A percentile compares a stretch with the other conserved stretches of the same genome.
Evolutionary conservation across 495 filamentous ascomycete genomes (phyloP).

Genomic region (Apodospora peruviana): DNA sequence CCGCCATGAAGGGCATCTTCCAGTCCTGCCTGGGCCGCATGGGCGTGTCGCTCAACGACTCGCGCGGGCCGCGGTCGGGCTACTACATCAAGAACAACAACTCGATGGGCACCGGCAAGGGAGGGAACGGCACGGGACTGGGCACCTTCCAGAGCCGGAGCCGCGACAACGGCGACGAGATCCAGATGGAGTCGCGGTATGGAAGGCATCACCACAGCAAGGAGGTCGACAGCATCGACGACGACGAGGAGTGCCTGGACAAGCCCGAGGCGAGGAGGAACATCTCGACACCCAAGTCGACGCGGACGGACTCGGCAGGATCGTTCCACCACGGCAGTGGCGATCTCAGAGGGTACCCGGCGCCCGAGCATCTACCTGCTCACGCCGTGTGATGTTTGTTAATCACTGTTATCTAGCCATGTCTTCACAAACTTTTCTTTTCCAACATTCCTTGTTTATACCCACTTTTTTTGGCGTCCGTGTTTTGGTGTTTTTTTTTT

Average conservation of each 20-base stretch:
- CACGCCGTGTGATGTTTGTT: slow-evolving; percentile 4
- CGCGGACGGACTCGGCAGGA: background rate
- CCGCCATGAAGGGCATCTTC: slow-evolving; percentile 18
- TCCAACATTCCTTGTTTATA: no score
- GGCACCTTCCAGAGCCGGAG: background rate
- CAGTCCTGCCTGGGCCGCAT: slow-evolving; percentile 10
- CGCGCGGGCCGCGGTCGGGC: slow-evolving; percentile 3
- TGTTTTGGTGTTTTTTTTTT: no score
- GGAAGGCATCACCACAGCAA: background rate
- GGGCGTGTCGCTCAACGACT: slow-evolving; percentile 16
- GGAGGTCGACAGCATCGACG: slow-evolving; percentile 4
- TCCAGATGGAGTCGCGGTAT: background rate
- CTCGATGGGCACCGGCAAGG: background rate
- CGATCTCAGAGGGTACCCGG: background rate
- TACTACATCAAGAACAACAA: slow-evolving; percentile 6
- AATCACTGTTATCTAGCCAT: no score
- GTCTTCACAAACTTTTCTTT: no score
- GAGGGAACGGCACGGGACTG: background rate
- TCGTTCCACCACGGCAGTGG: background rate
- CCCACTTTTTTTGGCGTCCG: no score
- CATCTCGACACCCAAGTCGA: slow-evolving; percentile 13
- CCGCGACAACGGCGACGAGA: background rate
- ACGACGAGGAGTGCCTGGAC: slow-evolving; percentile 19
- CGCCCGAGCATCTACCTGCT: background rate
- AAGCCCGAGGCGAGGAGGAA: slow-evolving; percentile 12